Percentiles rank a stretch among this genome's conserved stretches.
Conservation (phyloP, 495 filamentous ascomycete genomes). For the Penicillium silybi region DNA sequence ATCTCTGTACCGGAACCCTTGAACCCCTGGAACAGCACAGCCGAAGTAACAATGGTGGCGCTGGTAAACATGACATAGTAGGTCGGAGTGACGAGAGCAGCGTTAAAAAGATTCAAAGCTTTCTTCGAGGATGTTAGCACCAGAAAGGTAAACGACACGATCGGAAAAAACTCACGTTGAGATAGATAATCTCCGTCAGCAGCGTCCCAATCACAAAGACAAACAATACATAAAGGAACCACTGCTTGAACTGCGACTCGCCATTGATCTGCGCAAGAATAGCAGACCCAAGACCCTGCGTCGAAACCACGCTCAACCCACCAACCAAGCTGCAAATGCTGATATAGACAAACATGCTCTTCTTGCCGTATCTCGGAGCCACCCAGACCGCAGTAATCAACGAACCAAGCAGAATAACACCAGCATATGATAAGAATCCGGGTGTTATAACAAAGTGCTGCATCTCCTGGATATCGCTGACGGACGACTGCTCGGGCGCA, state of each 20-base stretch:
- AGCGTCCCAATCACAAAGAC: slow-evolving; percentile 87
- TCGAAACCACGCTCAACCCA: slow-evolving; percentile 90
- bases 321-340: slow-evolving; percentile 93
- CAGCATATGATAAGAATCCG: slow-evolving; percentile 80
- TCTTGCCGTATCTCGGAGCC: slow-evolving; percentile 88
- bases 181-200: slow-evolving; percentile 86
- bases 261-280: slow-evolving; percentile 83
- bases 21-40: slow-evolving; percentile 91
- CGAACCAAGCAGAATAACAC: slow-evolving; percentile 73
- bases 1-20: slow-evolving; percentile 80
- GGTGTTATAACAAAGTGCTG: slow-evolving; percentile 82
- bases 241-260: slow-evolving; percentile 86
- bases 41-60: slow-evolving; percentile 88
- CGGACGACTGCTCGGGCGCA: slow-evolving; percentile 80
- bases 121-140: slow-evolving; percentile 61
- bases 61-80: slow-evolving; percentile 99
- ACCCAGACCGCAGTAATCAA: slow-evolving; percentile 73
- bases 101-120: slow-evolving; percentile 97
- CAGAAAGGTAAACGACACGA: not conserved
- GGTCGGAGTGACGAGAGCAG: slow-evolving; percentile 92
- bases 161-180: slow-evolving; percentile 68
- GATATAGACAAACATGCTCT: slow-evolving; percentile 96
- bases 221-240: slow-evolving; percentile 91
- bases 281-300: slow-evolving; percentile 88
- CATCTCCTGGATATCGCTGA: slow-evolving; percentile 89